Base-by-base conservation (phyloP, 148 eudicot genomes). In the Cornus kousa region DNA sequence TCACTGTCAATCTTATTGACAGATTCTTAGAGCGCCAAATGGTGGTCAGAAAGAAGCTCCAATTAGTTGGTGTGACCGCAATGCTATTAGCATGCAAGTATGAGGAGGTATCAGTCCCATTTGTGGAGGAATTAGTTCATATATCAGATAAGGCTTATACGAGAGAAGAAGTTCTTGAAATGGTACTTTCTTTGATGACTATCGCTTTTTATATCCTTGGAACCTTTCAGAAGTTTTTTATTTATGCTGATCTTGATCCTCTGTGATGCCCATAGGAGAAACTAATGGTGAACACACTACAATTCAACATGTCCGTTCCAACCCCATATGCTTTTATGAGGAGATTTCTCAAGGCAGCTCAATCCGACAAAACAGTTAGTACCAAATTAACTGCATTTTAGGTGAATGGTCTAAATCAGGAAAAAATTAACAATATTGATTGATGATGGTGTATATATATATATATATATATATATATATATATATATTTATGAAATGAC, bases 11-110 rank as follows among this genome's bases (percentile, higher is more conserved):
- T 67, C 82, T 94, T 0, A 90, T 94, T 70, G 98, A 94, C 72
- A 87, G 98, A 83, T 94, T 94, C 73, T 82, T 94, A 79, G 97
- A 85, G 7, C 85, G 74, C 48, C 87, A 91, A 69, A 23, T 86
- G 79, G 23, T 53, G 2, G 59, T 53, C 3, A 84, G 97, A 74
- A 94, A 92, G 88, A 92, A 92, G 82, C 92, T 94, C 24, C 98
- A 94, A 79, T 83, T 94, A 71, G 98, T 93, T 65, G 98, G 98
- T 8, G 57, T 94, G 77, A 88, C 87, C 31, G 97, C 98, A 8
- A 86, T 94, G 95, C 94, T 94, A 4, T 67, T 94, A 5, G 98
- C 98, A 10, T 92, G 97, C 88, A 94, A 94, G 55, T 94, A 94
- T 79, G 98, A 94, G 78, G 98, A 94, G 81, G 97, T 94, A 53